Percentiles rank a stretch among this genome's conserved stretches.
Evolutionary conservation across 2,329 filamentous ascomycete genomes (phyloP).

Genomic region (Fusarium sp.): DNA sequence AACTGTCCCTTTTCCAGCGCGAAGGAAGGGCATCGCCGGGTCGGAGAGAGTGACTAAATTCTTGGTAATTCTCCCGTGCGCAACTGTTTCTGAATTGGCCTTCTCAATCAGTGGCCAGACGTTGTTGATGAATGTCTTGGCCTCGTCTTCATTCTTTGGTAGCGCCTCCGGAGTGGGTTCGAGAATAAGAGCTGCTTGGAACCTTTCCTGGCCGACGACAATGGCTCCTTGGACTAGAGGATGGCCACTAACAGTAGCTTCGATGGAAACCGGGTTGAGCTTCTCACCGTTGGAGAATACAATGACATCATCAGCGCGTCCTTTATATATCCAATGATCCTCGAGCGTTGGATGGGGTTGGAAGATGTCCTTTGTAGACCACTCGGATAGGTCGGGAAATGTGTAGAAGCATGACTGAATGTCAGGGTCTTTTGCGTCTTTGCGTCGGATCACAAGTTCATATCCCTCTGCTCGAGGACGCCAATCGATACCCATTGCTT

Average conservation of each 20-base stretch:
- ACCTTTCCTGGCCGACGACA: neutral
- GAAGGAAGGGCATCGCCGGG: neutral
- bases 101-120: neutral
- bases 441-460: conserved; percentile 7
- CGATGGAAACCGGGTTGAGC: conserved; percentile 6
- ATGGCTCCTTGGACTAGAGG: neutral
- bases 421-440: neutral
- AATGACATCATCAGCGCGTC: conserved; percentile 13
- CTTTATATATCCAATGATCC: conserved; percentile 5
- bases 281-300: conserved; percentile 10
- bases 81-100: neutral
- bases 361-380: conserved; percentile 8
- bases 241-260: neutral
- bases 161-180: neutral
- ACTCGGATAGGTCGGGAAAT: conserved; percentile 12
- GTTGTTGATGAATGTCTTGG: fast-evolving
- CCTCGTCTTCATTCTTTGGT: neutral
- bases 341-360: neutral
- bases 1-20: neutral
- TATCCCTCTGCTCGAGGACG: neutral
- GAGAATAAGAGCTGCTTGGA: conserved; percentile 15
- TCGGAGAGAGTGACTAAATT: neutral
- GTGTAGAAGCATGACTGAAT: neutral
- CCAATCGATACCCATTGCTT: conserved; percentile 6
- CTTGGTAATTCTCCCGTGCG: neutral